These are phyloP conservation scores for Lepidium africanum DNA, from an alignment of 345 rosid genomes.

Conservation along the genomic window DNA sequence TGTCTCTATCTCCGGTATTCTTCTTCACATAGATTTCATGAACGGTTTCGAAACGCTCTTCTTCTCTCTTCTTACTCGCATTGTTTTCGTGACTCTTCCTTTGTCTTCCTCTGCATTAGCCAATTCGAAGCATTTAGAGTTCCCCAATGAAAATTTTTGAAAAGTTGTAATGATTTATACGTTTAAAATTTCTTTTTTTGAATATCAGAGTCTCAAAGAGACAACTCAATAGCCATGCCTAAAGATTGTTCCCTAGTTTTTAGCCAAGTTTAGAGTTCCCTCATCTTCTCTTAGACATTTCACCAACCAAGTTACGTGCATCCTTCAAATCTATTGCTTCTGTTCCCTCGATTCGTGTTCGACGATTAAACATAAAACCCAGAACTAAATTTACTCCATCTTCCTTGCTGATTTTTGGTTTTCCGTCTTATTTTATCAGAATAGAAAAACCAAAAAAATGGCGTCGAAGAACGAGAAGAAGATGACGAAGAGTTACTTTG, in stretches of 20 bases:
- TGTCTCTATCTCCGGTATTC: conserved; percentile 21
- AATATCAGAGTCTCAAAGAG: background rate
- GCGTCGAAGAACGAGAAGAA: conserved; percentile 7
- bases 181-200: background rate
- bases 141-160: background rate
- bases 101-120: background rate
- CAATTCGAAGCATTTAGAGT: background rate
- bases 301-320: conserved; percentile 17
- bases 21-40: conserved; percentile 24
- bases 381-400: background rate
- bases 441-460: background rate
- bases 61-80: conserved; percentile 3
- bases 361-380: background rate
- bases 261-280: conserved; percentile 15
- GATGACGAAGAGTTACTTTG: conserved; percentile 73
- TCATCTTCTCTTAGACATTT: background rate
- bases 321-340: background rate
- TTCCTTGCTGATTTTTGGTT: background rate
- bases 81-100: conserved; percentile 18
- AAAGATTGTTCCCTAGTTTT: background rate
- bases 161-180: background rate
- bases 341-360: background rate
- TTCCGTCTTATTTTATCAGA: background rate
- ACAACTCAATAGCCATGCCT: background rate
- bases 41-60: conserved; percentile 14